Percentiles rank a stretch among this genome's conserved stretches.
Conservation (phyloP, 345 rosid species). For the Sapria himalayana region DNA sequence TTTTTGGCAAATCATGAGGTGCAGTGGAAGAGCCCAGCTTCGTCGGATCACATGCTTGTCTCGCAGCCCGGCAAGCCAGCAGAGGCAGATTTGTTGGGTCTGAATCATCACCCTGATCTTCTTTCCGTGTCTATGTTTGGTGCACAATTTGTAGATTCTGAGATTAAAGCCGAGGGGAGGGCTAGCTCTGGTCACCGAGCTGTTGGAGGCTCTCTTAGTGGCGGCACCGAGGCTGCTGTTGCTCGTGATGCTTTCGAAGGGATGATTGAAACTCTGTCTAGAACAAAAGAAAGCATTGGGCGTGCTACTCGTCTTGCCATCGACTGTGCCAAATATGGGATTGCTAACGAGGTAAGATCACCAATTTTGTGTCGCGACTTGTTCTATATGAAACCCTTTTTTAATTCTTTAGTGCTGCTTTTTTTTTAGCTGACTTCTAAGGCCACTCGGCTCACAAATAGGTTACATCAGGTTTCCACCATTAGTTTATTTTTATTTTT, state of each 20-base stretch:
- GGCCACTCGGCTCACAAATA: too few species aligned
- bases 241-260: conserved; percentile 97
- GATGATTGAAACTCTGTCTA: conserved; percentile 90
- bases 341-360: conserved; percentile 64
- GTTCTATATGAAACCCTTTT: too few species aligned
- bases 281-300: conserved; percentile 92
- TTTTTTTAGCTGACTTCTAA: too few species aligned
- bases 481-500: too few species aligned
- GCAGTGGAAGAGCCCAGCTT: conserved; percentile 30
- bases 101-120: conserved; percentile 15
- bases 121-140: conserved; percentile 29
- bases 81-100: conserved; percentile 23
- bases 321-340: conserved; percentile 87
- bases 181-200: conserved; percentile 32
- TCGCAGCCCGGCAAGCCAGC: conserved; percentile 17
- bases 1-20: conserved; percentile 15
- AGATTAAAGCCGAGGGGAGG: conserved; percentile 47
- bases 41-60: conserved; percentile 22
- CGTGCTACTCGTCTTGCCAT: conserved; percentile 94
- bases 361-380: too few species aligned
- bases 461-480: too few species aligned
- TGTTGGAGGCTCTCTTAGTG: conserved; percentile 61
- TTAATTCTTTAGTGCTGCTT: too few species aligned
- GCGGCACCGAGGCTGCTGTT: conserved; percentile 82
- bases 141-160: conserved; percentile 27